Evolutionary conservation across 176 grass and related monocot species (phyloP).

Genomic region (Pontederia paniculata): DNA sequence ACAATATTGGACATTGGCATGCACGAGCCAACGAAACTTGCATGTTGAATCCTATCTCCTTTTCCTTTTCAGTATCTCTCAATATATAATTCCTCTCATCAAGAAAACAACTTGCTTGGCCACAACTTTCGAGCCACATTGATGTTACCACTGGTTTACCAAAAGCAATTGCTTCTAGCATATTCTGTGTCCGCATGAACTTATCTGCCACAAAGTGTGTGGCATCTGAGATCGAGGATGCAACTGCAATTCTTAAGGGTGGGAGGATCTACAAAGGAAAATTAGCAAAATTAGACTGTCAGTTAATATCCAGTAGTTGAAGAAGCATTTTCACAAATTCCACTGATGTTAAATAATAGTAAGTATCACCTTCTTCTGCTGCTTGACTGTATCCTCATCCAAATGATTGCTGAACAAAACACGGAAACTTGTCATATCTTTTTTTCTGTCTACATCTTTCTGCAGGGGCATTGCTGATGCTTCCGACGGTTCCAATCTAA

Average conservation of each 20-base stretch:
- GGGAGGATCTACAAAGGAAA: conserved; percentile 47
- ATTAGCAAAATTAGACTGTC: not conserved
- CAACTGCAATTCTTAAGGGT: conserved; percentile 45
- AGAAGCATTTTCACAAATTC: not conserved
- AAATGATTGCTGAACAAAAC: conserved; percentile 87
- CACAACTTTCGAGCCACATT: conserved; percentile 78
- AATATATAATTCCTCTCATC: conserved; percentile 73
- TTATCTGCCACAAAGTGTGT: conserved; percentile 74
- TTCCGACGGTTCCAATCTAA: conserved; percentile 37
- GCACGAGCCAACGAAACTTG: conserved; percentile 51
- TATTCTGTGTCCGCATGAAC: conserved; percentile 82
- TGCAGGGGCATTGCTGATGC: conserved; percentile 15
- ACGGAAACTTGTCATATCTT: conserved; percentile 38
- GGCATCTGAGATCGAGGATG: conserved; percentile 53
- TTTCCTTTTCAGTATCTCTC: conserved; percentile 77
- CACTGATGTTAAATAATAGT: conserved; percentile 4
- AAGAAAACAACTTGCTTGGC: conserved; percentile 54
- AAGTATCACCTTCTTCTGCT: conserved; percentile 67
- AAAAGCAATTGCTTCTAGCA: conserved; percentile 77
- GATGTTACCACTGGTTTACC: conserved; percentile 69
- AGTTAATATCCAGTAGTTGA: not conserved
- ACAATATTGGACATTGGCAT: conserved; percentile 47
- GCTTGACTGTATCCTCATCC: conserved; percentile 52
- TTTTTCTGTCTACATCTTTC: conserved; percentile 49
- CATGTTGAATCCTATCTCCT: conserved; percentile 74